Base-by-base conservation (phyloP, 2,329 filamentous ascomycete genomes). In the Ceratocystis cacaofunesta region DNA sequence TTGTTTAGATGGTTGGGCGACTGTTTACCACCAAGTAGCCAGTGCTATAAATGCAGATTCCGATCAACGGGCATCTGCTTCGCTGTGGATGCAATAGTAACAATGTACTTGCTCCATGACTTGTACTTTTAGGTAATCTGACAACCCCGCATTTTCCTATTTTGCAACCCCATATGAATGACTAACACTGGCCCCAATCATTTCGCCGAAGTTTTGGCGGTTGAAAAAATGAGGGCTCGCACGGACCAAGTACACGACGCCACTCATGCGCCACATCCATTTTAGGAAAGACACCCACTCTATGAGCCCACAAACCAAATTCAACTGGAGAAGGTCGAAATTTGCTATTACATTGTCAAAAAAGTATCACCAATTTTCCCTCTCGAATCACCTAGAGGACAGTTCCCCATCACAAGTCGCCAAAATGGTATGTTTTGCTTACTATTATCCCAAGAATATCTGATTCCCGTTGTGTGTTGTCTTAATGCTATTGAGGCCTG, bases 391-490 rank as follows among this genome's bases (percentile, higher is more conserved):
- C 73, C 73, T 71, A 74, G 72, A 77, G 75, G 75, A 74, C 74
- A 75, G 72, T 68, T 74, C 70, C 74, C 75, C 72, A 76, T 72
- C 73, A 75, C 76, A 63, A 67, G 58, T 65, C 76, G 78, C 75
- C 77, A 79, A 79, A 75, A 79, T 79, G 78, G 78, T 77, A 76
- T 68, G 75, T 76, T 70, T 70, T 66, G 28, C 62, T 69, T 70
- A 67, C 64, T 70, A 66, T 69, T 65, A 61, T 67, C 66, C 63
- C 61, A 64, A 65, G 36, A 41, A 61, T 43, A 50, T 36, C 2
- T 48, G 55, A 67, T 19, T 15, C 10, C 12, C 10, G 22, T 22
- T 52, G 19, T n/a, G 5, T 5, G 36, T 15, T 5, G 10, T n/a
- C 46, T 36, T 32, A 22, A 32, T 32, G 30, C 61, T 63, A n/a